Evolutionary conservation across 1,284 basidiomycete genomes (phyloP).

Genomic region (Apiotrichum brassicae): DNA sequence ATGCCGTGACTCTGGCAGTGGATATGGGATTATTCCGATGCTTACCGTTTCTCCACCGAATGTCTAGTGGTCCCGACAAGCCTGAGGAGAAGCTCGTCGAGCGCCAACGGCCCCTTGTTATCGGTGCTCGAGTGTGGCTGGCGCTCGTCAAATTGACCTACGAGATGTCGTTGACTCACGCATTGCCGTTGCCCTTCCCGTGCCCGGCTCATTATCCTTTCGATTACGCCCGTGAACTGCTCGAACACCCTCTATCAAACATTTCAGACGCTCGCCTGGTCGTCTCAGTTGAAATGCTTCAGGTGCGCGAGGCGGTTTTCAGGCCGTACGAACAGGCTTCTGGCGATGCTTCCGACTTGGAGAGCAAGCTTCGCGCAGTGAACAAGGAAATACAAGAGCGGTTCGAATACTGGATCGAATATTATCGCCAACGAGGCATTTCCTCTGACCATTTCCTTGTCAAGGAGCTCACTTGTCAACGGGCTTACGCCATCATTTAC

Average conservation of each 20-base stretch:
- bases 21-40: conserved; percentile 31
- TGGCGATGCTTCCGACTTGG: background rate
- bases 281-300: conserved; percentile 20
- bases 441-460: conserved; percentile 12
- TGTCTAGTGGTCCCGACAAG: conserved; percentile 3
- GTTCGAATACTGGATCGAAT: conserved; percentile 11
- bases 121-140: conserved; percentile 27
- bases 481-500: conserved; percentile 5
- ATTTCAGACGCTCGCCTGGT: conserved; percentile 24
- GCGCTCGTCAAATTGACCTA: conserved; percentile 7
- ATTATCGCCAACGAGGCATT: conserved; percentile 7
- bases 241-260: conserved; percentile 22
- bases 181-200: conserved; percentile 12
- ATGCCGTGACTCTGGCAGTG: conserved; percentile 27
- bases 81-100: background rate
- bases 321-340: background rate
- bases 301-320: conserved; percentile 1
- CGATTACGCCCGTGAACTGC: conserved; percentile 17
- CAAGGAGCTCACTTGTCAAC: conserved; percentile 9
- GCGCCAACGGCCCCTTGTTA: conserved; percentile 7
- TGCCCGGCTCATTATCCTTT: conserved; percentile 9
- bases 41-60: conserved; percentile 18
- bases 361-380: conserved; percentile 1
- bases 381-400: conserved; percentile 1
- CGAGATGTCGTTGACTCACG: conserved; percentile 25